These are phyloP conservation scores for Stentor roeselii DNA, from an alignment of 73 alveolate species.

Conservation along the genomic window DNA sequence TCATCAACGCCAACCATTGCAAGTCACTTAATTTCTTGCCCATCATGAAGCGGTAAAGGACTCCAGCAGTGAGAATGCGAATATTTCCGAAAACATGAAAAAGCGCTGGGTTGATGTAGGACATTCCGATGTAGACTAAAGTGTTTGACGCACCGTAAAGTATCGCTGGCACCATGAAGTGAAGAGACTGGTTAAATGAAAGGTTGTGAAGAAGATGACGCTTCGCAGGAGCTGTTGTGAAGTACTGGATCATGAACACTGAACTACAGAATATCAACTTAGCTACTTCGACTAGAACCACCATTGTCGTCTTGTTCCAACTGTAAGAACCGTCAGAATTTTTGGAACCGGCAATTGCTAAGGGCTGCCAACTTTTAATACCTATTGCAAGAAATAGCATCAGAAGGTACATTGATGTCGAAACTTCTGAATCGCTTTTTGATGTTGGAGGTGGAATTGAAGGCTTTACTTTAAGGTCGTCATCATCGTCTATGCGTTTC, in stretches of 20 bases:
- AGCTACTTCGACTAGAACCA: constrained; percentile 21
- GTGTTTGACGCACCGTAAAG: constrained; percentile 20
- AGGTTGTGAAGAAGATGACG: constrained; percentile 1
- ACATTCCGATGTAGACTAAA: constrained; percentile 5
- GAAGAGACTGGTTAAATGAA: not conserved
- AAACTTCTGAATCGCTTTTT: not conserved
- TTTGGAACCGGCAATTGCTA: constrained; percentile 19
- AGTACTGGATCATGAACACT: not conserved
- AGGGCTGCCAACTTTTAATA: constrained; percentile 29
- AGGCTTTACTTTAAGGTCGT: not conserved
- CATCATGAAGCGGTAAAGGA: constrained; percentile 17
- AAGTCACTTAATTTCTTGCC: constrained; percentile 20
- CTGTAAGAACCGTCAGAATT: not conserved
- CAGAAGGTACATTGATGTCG: not conserved
- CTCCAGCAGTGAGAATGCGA: constrained; percentile 23
- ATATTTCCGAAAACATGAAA: constrained; percentile 28
- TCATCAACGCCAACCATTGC: constrained; percentile 24
- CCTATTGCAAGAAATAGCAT: constrained; percentile 23
- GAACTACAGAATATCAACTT: constrained; percentile 9
- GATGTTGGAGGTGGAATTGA: not conserved
- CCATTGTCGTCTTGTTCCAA: constrained; percentile 24
- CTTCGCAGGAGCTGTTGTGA: not conserved
- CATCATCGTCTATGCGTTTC: not conserved
- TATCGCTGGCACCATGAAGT: not conserved
- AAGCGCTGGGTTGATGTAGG: constrained; percentile 28